A percentile compares a stretch with the other conserved stretches of the same genome.
Evolutionary conservation across 2,329 filamentous ascomycete species (phyloP).

Genomic region (Aureobasidium uvarum): DNA sequence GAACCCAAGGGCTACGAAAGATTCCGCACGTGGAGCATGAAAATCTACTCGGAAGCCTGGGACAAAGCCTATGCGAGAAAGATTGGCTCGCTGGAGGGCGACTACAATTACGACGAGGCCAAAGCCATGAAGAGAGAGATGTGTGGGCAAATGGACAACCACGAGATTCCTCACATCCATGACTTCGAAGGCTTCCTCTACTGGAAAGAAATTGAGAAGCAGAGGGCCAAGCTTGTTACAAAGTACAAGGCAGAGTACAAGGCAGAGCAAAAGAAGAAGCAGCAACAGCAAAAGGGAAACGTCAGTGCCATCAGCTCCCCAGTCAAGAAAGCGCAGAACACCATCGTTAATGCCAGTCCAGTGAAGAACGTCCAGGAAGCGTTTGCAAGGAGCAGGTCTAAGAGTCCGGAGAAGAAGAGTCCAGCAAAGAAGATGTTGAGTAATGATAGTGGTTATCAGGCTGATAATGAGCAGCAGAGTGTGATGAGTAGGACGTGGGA

Average conservation of each 20-base stretch:
- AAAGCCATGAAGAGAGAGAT: not conserved
- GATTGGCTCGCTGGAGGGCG: not conserved
- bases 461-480: slow-evolving; percentile 7
- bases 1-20: not conserved
- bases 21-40: not conserved
- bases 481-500: slow-evolving; percentile 16
- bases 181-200: not conserved
- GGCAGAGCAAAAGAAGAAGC: not conserved
- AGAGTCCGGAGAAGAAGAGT: not conserved
- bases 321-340: not conserved
- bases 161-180: not conserved
- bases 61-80: not conserved
- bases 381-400: not conserved
- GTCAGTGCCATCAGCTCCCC: slow-evolving; percentile 7
- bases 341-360: slow-evolving; percentile 10
- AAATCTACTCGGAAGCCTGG: not conserved
- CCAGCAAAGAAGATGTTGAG: not conserved
- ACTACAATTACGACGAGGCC: not conserved
- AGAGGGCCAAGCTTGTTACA: not conserved
- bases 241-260: not conserved
- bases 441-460: slow-evolving; percentile 6
- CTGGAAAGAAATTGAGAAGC: not conserved
- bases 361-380: not conserved
- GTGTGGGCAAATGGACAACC: not conserved
- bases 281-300: not conserved